Evolutionary conservation across 2,329 filamentous ascomycete genomes (phyloP).

Genomic region (Diaporthe batatas): DNA sequence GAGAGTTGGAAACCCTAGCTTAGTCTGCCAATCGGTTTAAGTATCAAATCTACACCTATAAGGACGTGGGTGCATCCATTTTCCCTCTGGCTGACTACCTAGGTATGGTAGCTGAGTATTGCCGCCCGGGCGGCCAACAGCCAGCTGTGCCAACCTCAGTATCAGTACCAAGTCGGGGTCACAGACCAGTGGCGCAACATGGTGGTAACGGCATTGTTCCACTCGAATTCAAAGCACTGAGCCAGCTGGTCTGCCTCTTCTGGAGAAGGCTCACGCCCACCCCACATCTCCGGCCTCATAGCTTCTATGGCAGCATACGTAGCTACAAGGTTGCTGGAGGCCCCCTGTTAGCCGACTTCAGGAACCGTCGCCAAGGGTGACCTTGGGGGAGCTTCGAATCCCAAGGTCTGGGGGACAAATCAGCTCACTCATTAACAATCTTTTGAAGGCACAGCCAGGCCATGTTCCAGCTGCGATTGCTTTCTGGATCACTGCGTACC

Average conservation of each 20-base stretch:
- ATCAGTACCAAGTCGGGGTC: conserved; percentile 69
- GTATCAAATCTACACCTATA: too few relatives aligned
- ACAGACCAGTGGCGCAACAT: conserved; percentile 78
- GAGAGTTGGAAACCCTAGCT: too few relatives aligned
- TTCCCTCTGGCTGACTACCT: too few relatives aligned
- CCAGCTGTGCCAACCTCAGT: conserved; percentile 48
- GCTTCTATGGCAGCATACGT: conserved; percentile 74
- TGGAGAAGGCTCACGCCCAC: conserved; percentile 65
- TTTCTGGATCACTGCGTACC: conserved; percentile 73
- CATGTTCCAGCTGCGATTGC: conserved; percentile 80
- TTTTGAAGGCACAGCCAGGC: conserved; percentile 79
- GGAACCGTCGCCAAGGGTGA: background rate
- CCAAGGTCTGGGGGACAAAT: background rate
- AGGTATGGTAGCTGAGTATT: background rate
- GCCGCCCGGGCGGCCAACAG: background rate
- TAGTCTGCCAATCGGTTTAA: too few relatives aligned
- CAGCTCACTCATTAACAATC: conserved; percentile 73
- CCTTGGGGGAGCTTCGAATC: too few relatives aligned
- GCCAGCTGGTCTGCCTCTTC: conserved; percentile 71
- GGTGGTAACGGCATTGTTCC: conserved; percentile 73
- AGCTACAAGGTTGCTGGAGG: conserved; percentile 67
- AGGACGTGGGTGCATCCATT: too few relatives aligned
- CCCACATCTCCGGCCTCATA: conserved; percentile 78
- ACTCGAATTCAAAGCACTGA: conserved; percentile 74
- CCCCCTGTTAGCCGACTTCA: background rate